A percentile compares a stretch with the other conserved stretches of the same genome.
Conservation (phyloP, 352 stramenopile species). For the Globisporangium polare region DNA sequence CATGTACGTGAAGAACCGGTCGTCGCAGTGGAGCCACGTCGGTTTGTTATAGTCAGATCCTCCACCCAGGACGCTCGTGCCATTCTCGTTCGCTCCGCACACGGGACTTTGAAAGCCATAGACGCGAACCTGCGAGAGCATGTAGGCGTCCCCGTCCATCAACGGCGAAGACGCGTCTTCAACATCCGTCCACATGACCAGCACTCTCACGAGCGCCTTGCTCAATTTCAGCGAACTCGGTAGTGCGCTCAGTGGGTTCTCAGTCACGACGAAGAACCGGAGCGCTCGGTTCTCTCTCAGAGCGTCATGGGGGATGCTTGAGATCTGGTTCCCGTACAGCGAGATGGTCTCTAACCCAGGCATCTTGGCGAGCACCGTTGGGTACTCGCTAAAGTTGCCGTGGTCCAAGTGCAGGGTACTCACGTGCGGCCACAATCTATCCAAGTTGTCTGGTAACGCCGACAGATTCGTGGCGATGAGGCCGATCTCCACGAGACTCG, state of each 20-base stretch:
- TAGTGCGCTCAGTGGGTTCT: background rate
- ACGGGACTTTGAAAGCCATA: background rate
- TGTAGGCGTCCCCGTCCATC: background rate
- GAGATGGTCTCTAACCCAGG: constrained; percentile 14
- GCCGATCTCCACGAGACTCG: constrained; percentile 15
- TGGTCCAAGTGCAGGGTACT: constrained; percentile 16
- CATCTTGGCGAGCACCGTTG: constrained; percentile 9
- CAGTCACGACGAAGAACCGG: background rate
- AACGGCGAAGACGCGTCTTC: background rate
- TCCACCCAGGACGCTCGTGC: no score
- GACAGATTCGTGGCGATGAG: constrained; percentile 21
- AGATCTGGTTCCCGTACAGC: constrained; percentile 13
- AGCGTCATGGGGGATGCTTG: constrained; percentile 5
- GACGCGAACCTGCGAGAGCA: background rate
- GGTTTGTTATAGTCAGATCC: background rate
- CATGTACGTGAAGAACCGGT: background rate
- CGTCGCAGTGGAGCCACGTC: background rate
- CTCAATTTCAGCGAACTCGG: background rate
- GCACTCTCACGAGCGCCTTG: background rate
- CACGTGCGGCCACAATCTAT: constrained; percentile 12
- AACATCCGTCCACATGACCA: background rate
- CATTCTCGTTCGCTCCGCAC: background rate
- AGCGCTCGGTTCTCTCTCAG: background rate
- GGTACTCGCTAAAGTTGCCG: constrained; percentile 6
- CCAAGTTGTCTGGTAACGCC: constrained; percentile 11